Base-by-base conservation (phyloP, 2,329 filamentous ascomycete genomes). In the Zarea fungicola region DNA sequence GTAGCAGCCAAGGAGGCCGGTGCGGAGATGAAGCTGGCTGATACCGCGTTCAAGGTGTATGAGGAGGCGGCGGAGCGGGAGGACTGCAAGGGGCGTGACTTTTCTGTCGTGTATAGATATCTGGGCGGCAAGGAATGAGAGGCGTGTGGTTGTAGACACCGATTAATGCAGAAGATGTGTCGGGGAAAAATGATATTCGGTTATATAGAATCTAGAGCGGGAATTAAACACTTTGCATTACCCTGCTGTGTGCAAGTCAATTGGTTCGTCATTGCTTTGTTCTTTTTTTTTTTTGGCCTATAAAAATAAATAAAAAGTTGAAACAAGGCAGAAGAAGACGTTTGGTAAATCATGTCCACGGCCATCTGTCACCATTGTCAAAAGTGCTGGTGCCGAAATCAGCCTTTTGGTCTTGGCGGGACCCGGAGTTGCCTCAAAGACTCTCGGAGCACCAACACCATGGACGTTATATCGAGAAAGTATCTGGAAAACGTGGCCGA, bases 61-160 rank as follows among this genome's bases (percentile, higher is more conserved):
- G 80, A 83, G 54, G 70, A 72, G 23, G 83, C 84, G 0, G 82
- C 84, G 62, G 67, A 76, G 56, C 71, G 74, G 42, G 79, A 87
- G 48, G 60, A 65, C 39, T 85, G 80, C 61, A 78, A 79, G 54
- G 85, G 85, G 1, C 79, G 84, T 51, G 88, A 93, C 62, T 93
- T 93, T 65, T 90, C 85, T 0, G 85, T 92, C 7, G 81, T 93
- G 8, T 93, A 91, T 65, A 76, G 84, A 58, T 88, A 84, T 69
- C 60, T 90, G 35, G 78, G 75, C 1, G 76, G 78, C 2, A 73
- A 76, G 58, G 75, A 80, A 59, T 54, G 53, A 23, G 23, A 32
- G 23, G 16, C n/a, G 7, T n/a, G 13, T 25, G 5, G 16, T 16
- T 13, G 19, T 31, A 32, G 25, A 43, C 16, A 31, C 6, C 5